Evolutionary conservation across 148 eudicot genomes (phyloP), one percentile per base, ranked within the genome.

Genomic region (Arbutus unedo): DNA sequence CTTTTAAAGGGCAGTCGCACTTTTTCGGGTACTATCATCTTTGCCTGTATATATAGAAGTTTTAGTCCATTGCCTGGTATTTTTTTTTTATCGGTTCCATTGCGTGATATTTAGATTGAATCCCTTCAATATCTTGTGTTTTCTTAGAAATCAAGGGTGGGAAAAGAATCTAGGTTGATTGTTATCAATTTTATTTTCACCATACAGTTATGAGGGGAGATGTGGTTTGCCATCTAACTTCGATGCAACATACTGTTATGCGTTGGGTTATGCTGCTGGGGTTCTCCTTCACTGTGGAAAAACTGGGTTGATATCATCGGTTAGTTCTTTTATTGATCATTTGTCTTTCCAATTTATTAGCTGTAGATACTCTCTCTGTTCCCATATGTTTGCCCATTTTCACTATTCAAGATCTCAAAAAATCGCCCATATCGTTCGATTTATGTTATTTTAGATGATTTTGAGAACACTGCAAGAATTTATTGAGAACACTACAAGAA

Each of bases 161-260:
- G 60, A 44, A 10, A 54, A 71, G 44, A 68, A 68, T 48, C 18
- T 70, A 9, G 6, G 31, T n/a, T 71, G 44, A 81, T 3, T 9
- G n/a, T 47, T 41, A 31, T 55, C 15, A 41, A 25, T 54, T 3
- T 41, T 76, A 11, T 62, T 73, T 76, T 80, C 53, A 67, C 77
- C 62, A 50, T 81, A 16, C 89, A 96, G 99, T 76, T 96, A 96
- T 76, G 99, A 96, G 81, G 99, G 99, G 55, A 91, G 99, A 70
- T 96, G 99, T 86, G 99, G 99, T 74, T 89, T 96, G 85, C 99
- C 99, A 16, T 92, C 98, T 73, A 96, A 94, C 84, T 96, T 96
- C 87, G 99, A 96, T 88, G 85, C 99, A 81, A 88, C 94, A 74
- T 96, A 96, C 86, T 96, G 99, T 83, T 91, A 96, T 87, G 97